A percentile compares a stretch with the other conserved stretches of the same genome.
phyloP scores from a whole-genome alignment of 2,329 filamentous ascomycete species.

The Ceratocystis ficicola region DNA sequence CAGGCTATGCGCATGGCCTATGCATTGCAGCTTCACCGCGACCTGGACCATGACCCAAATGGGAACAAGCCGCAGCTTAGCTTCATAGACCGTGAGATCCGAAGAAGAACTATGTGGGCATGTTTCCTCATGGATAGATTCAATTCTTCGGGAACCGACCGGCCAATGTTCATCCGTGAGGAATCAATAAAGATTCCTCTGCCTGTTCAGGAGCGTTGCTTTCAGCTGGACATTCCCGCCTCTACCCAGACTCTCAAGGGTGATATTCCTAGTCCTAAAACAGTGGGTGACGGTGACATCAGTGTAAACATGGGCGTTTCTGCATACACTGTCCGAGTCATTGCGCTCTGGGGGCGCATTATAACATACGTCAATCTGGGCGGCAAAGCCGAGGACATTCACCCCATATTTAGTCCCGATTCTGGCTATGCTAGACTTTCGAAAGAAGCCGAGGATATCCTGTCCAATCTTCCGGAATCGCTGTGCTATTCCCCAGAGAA shows the following conservation, averaged over 20 bases:
- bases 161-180: conserved; percentile 82
- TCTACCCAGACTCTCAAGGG: conserved; percentile 75
- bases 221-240: conserved; percentile 81
- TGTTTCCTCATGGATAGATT: conserved; percentile 97
- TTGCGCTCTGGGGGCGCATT: conserved; percentile 81
- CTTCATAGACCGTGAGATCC: conserved; percentile 86
- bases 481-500: conserved; percentile 73
- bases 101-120: conserved; percentile 92
- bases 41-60: conserved; percentile 70
- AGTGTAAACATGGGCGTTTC: conserved; percentile 87
- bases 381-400: conserved; percentile 63
- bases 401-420: conserved; percentile 70
- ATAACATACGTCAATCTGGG: conserved; percentile 85
- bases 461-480: conserved; percentile 52
- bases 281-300: conserved; percentile 43
- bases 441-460: conserved; percentile 58
- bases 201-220: conserved; percentile 80
- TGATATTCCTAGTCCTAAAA: conserved; percentile 49
- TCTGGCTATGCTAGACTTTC: conserved; percentile 64
- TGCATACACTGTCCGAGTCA: conserved; percentile 74
- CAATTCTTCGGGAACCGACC: conserved; percentile 87
- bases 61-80: conserved; percentile 45
- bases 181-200: conserved; percentile 80
- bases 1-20: conserved; percentile 96
- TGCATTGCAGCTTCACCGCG: conserved; percentile 82